Evolutionary conservation across 2,329 filamentous ascomycete species (phyloP), one percentile per base, ranked within the genome.

Genomic region (Pseudonectria buxi): DNA sequence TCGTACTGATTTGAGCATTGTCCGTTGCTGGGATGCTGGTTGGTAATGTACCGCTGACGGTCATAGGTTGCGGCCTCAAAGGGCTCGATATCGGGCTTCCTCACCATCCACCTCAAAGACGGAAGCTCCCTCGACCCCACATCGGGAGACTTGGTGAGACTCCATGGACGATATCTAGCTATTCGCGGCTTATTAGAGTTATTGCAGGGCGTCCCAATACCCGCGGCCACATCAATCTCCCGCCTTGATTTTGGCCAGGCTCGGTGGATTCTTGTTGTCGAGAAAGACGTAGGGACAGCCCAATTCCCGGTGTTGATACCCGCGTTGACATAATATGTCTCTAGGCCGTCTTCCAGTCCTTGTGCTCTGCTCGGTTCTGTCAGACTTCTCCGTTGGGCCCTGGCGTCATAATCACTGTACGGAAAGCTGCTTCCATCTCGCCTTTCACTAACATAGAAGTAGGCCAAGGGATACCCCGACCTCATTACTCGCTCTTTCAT

Each of bases 401-500:
- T n/a, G 81, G 83, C 0, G 61, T 86, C n/a, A 55, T 86, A 1
- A 50, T 89, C 14, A 89, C 85, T 4, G 82, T 82, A 63, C 25
- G 61, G 32, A 5, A 2, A 12, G 6, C 25, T 5, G 10, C 14
- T 22, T 6, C 9, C 14, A 3, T 7, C 6, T 7, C 4, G 3
- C 3, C n/a, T 4, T 11, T 9, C 3, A 9, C 4, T 7, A 28
- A 24, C 13, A 32, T 50, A 11, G 50, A 10, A 1, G 0, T 6
- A 87, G 81, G 86, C 78, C 1, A 92, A 89, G 66, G 86, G 86
- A 2, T 92, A 87, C 51, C 85, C 86, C 0, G 86, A 92, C 47
- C 63, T 90, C 31, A 70, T 73, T 1, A 87, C 84, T 0, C 69
- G 83, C 7, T 68, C 69, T 12, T 80, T 90, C 35, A 61, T 90